Evolutionary conservation across 2,329 filamentous ascomycete genomes (phyloP).

Genomic region (Ophidiomyces ophidiicola): DNA sequence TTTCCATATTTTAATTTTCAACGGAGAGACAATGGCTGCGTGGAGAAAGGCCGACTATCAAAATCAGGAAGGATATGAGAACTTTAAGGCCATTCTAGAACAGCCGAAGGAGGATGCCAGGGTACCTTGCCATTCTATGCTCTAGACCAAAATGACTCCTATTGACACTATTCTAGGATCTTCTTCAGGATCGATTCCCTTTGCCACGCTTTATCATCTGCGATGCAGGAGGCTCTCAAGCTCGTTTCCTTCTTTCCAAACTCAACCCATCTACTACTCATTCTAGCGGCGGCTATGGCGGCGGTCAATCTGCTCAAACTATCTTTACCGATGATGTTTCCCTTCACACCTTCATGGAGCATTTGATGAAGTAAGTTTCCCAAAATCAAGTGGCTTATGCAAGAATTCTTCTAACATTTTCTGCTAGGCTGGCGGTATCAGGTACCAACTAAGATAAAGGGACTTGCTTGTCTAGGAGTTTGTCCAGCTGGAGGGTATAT

Average conservation of each 20-base stretch:
- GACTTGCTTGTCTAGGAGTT: conserved; percentile 1
- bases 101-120: conserved; percentile 93
- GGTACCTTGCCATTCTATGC: conserved; percentile 36
- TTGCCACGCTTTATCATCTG: conserved; percentile 96
- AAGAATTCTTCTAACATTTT: conserved; percentile 7
- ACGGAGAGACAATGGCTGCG: conserved; percentile 93
- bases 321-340: conserved; percentile 99
- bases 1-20: conserved; percentile 99
- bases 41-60: conserved; percentile 98
- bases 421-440: conserved; percentile 37
- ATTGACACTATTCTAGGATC: conserved; percentile 47
- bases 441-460: conserved; percentile 35
- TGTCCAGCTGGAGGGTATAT: neutral
- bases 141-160: neutral
- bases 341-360: conserved; percentile 97
- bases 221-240: conserved; percentile 94
- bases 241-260: conserved; percentile 91
- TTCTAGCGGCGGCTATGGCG: conserved; percentile 82
- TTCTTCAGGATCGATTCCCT: conserved; percentile 96
- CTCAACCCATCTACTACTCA: conserved; percentile 96
- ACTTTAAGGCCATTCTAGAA: conserved; percentile 77
- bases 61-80: conserved; percentile 95
- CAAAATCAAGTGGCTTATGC: conserved; percentile 14
- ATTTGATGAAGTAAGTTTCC: conserved; percentile 84
- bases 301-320: conserved; percentile 84